These are phyloP conservation scores for Tulasnella sp. DNA, from an alignment of 768 basidiomycete species.

Conservation along the genomic window DNA sequence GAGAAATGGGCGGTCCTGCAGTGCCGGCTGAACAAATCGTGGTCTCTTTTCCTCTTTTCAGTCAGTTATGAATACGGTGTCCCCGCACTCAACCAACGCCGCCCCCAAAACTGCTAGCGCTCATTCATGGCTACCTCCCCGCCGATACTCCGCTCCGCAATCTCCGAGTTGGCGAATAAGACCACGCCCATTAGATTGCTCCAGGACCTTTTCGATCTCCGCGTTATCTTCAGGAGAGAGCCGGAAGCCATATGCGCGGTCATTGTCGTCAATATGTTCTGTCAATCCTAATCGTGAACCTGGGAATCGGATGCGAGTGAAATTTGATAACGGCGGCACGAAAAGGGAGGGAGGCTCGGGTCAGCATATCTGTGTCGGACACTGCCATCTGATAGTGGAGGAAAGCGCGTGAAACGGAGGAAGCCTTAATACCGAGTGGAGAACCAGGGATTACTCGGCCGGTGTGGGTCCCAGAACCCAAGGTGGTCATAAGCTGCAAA, in stretches of 20 bases:
- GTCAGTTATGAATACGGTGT: background rate
- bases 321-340: background rate
- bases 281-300: slow-evolving; percentile 75
- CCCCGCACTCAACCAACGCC: slow-evolving; percentile 11
- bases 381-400: slow-evolving; percentile 7
- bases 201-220: slow-evolving; percentile 66
- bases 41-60: slow-evolving; percentile 4
- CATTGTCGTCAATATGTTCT: slow-evolving; percentile 73
- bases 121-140: slow-evolving; percentile 20
- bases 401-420: slow-evolving; percentile 17
- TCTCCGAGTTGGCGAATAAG: slow-evolving; percentile 76
- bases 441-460: slow-evolving; percentile 6
- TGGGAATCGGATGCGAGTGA: slow-evolving; percentile 41
- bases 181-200: slow-evolving; percentile 60
- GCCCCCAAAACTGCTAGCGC: background rate
- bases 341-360: slow-evolving; percentile 2
- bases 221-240: slow-evolving; percentile 60
- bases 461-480: slow-evolving; percentile 8
- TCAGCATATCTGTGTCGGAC: slow-evolving; percentile 14
- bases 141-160: slow-evolving; percentile 84
- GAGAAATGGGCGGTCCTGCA: slow-evolving; percentile 13
- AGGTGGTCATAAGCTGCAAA: background rate
- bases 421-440: slow-evolving; percentile 14
- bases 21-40: background rate
- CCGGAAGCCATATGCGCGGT: slow-evolving; percentile 60